Conservation (phyloP, 352 stramenopile species). For the Pythium grandisporangium region DNA sequence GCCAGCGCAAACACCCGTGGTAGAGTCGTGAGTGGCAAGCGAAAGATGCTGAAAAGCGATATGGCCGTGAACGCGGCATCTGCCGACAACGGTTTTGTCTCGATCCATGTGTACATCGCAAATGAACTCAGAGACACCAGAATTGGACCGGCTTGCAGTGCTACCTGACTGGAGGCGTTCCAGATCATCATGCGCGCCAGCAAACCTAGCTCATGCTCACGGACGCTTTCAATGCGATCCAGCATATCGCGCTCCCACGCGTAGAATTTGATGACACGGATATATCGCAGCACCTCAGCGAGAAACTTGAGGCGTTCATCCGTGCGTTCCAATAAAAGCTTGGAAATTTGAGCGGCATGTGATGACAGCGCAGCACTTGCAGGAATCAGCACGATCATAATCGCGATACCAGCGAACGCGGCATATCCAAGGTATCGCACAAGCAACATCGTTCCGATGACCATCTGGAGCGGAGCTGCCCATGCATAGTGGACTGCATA, state of each 20-base stretch:
- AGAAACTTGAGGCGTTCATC: constrained; percentile 47
- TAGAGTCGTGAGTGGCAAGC: constrained; percentile 92
- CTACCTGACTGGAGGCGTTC: constrained; percentile 34
- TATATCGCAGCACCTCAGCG: constrained; percentile 48
- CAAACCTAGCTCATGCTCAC: constrained; percentile 29
- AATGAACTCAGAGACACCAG: constrained; percentile 61
- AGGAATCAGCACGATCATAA: constrained; percentile 50
- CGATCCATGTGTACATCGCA: constrained; percentile 41
- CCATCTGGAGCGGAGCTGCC: constrained; percentile 45
- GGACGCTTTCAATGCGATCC: constrained; percentile 32
- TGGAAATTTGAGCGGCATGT: constrained; percentile 24
- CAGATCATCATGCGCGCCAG: constrained; percentile 41
- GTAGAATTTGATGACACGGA: constrained; percentile 72
- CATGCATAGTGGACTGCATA: constrained; percentile 49
- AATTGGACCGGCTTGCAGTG: constrained; percentile 38
- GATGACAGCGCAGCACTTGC: constrained; percentile 28
- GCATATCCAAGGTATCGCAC: constrained; percentile 37
- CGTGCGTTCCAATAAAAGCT: constrained; percentile 30
- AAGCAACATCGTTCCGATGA: constrained; percentile 43
- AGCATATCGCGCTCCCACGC: constrained; percentile 63
- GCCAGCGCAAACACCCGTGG: constrained; percentile 58
- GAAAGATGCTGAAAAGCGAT: constrained; percentile 95
- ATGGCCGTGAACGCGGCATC: constrained; percentile 92
- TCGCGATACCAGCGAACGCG: constrained; percentile 36
- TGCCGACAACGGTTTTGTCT: constrained; percentile 52